phyloP scores from a whole-genome alignment of 139 green algal genomes.

The Chara braunii region DNA sequence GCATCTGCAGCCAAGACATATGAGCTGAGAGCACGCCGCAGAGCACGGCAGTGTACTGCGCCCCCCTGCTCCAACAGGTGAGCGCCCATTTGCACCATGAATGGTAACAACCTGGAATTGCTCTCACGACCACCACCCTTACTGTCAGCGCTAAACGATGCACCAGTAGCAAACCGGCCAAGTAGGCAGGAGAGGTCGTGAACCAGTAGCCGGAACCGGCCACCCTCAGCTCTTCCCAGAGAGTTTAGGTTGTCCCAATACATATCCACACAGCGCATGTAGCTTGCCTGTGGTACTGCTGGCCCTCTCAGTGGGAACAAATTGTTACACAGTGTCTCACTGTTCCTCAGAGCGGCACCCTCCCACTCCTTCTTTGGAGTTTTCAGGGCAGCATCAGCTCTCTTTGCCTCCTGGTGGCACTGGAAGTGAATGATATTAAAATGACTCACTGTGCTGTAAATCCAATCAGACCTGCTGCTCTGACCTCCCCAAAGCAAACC shows the following conservation, averaged over 20 bases:
- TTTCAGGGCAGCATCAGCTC: conserved; percentile 48
- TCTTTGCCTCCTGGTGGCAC: conserved; percentile 51
- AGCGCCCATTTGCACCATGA: conserved; percentile 45
- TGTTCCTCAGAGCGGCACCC: conserved; percentile 57
- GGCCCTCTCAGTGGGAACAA: conserved; percentile 49
- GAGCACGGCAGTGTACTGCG: background rate
- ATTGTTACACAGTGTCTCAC: conserved; percentile 57
- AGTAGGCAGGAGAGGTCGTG: conserved; percentile 47
- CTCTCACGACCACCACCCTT: conserved; percentile 48
- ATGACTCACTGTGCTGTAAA: conserved; percentile 44
- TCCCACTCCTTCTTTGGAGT: conserved; percentile 62
- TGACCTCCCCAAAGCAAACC: conserved; percentile 9
- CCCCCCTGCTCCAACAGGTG: conserved; percentile 22
- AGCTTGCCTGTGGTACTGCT: conserved; percentile 10
- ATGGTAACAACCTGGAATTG: conserved; percentile 51
- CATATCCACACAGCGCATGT: conserved; percentile 37
- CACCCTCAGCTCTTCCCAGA: conserved; percentile 24
- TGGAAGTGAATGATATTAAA: conserved; percentile 62
- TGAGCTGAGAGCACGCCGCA: too few relatives aligned
- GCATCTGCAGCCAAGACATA: too few relatives aligned
- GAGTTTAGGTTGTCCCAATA: conserved; percentile 47
- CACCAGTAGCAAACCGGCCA: conserved; percentile 42
- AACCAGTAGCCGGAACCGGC: conserved; percentile 33
- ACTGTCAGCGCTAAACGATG: conserved; percentile 48
- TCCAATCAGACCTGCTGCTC: conserved; percentile 12